These are phyloP conservation scores for Urochloa ruziziensis DNA, from an alignment of 176 grass and related monocot genomes.

Conservation along the genomic window DNA sequence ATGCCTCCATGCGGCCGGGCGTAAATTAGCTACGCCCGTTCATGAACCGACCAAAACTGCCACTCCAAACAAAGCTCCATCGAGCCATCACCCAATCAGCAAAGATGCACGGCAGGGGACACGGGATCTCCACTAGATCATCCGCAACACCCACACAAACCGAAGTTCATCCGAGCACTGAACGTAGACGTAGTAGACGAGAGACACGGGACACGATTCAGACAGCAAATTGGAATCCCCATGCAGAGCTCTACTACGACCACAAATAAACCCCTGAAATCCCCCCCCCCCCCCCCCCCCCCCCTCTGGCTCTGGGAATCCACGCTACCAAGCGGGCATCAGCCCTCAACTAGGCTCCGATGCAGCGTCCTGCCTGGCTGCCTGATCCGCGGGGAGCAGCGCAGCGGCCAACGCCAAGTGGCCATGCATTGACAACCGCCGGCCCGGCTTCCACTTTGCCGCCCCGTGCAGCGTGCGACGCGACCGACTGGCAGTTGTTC, in stretches of 20 bases:
- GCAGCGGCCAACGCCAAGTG: slow-evolving; percentile 2
- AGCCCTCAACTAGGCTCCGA: not conserved
- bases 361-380: slow-evolving; percentile 1
- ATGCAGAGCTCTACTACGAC: not conserved
- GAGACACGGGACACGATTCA: not conserved
- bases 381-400: slow-evolving; percentile 12
- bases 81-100: not conserved
- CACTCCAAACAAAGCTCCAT: not conserved
- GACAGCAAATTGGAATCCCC: slow-evolving; percentile 39
- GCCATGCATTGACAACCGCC: slow-evolving; percentile 15
- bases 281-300: too few relatives aligned
- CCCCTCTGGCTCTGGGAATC: not conserved
- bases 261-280: not conserved
- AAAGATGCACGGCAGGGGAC: not conserved
- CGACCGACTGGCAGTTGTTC: slow-evolving; percentile 17
- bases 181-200: slow-evolving; percentile 31
- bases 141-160: not conserved
- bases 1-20: too few relatives aligned
- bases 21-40: too few relatives aligned
- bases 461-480: not conserved
- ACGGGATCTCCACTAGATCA: slow-evolving; percentile 34
- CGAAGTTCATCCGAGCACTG: slow-evolving; percentile 2
- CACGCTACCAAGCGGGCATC: not conserved
- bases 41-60: slow-evolving; percentile 9
- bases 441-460: slow-evolving; percentile 4